These are phyloP conservation scores for Furcasterigmium furcatum DNA, from an alignment of 2,329 filamentous ascomycete species.

Conservation along the genomic window DNA sequence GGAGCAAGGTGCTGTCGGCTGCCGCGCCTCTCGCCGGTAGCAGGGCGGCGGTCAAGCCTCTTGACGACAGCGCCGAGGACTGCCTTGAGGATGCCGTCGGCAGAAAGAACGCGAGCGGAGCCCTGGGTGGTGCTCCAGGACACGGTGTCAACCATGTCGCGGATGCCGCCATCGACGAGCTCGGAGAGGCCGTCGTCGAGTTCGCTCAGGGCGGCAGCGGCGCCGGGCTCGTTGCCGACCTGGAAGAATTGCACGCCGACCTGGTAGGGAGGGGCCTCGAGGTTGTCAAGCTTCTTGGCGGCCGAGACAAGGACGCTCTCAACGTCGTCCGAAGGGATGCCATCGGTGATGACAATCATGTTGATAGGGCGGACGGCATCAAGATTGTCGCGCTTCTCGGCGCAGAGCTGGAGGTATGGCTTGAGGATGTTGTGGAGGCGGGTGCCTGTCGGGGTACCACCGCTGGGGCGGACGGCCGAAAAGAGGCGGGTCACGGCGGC, in stretches of 20 bases:
- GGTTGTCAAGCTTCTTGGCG: constrained; percentile 66
- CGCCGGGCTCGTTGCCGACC: constrained; percentile 70
- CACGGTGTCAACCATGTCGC: constrained; percentile 92
- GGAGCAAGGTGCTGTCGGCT: constrained; percentile 1
- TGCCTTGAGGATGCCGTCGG: constrained; percentile 73
- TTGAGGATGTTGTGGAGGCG: constrained; percentile 69
- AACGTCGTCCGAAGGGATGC: constrained; percentile 74
- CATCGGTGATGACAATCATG: constrained; percentile 91
- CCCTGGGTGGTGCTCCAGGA: constrained; percentile 59
- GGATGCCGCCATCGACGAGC: constrained; percentile 50
- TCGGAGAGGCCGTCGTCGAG: constrained; percentile 71
- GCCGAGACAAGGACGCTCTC: constrained; percentile 64
- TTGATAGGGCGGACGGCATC: constrained; percentile 72
- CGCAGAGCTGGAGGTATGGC: constrained; percentile 58
- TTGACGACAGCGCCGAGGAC: constrained; percentile 74
- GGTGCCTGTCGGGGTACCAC: constrained; percentile 71
- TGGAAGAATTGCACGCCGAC: constrained; percentile 96
- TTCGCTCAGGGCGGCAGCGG: constrained; percentile 61
- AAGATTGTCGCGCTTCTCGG: constrained; percentile 34
- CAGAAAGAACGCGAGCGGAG: constrained; percentile 48
- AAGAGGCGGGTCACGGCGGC: constrained; percentile 67
- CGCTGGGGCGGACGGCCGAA: constrained; percentile 56
- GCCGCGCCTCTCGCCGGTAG: constrained; percentile 8
- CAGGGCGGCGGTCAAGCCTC: constrained; percentile 28
- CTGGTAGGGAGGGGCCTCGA: constrained; percentile 74